Evolutionary conservation across 1,284 basidiomycete genomes (phyloP).

Genomic region (Stygiomarasmius scandens): DNA sequence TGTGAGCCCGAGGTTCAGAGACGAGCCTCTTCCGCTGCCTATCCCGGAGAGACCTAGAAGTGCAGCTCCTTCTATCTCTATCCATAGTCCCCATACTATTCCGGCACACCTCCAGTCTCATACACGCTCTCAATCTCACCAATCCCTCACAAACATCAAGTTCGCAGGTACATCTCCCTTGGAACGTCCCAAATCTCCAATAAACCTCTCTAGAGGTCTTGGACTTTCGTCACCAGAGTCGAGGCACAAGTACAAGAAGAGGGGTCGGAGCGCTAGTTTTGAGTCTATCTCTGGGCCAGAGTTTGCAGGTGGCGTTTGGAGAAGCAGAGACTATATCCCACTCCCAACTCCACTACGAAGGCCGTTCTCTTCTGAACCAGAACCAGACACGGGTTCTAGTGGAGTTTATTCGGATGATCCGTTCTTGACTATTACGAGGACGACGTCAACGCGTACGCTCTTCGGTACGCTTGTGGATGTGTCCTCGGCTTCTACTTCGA

Average conservation of each 20-base stretch:
- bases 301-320: too few species aligned
- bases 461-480: constrained; percentile 11
- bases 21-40: constrained; percentile 12
- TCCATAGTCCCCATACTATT: too few species aligned
- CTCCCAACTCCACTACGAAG: constrained; percentile 2
- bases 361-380: constrained; percentile 15
- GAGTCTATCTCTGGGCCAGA: neutral
- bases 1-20: constrained; percentile 14
- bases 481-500: neutral
- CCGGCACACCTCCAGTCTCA: neutral
- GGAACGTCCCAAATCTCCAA: constrained; percentile 16
- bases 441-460: neutral
- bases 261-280: constrained; percentile 11
- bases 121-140: constrained; percentile 5
- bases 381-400: constrained; percentile 3
- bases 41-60: constrained; percentile 6
- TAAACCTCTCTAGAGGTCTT: constrained; percentile 11
- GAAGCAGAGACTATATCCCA: neutral
- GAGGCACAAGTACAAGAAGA: constrained; percentile 2
- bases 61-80: neutral
- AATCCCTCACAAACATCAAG: constrained; percentile 1
- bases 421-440: too few species aligned
- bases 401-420: neutral
- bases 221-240: constrained; percentile 15
- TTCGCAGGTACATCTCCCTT: constrained; percentile 4